Conservation (phyloP, 352 stramenopile genomes). For the Blastocystis sp. region DNA sequence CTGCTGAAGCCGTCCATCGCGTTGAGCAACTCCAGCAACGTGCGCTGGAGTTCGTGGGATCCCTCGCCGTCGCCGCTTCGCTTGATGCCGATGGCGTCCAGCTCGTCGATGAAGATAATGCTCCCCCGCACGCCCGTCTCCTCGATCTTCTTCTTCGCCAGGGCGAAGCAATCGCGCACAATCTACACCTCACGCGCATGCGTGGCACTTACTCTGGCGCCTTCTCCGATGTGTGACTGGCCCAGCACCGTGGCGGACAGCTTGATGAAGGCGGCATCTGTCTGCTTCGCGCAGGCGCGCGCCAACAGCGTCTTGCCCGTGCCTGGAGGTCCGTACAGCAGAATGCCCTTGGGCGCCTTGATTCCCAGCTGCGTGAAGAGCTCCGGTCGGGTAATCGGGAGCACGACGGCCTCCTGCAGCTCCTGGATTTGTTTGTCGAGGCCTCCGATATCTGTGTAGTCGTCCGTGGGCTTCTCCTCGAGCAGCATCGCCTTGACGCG, state of each 20-base stretch:
- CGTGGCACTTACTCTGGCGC: slow-evolving; percentile 78
- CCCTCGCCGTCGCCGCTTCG: slow-evolving; percentile 84
- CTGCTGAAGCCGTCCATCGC: slow-evolving; percentile 95
- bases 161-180: slow-evolving; percentile 94
- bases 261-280: slow-evolving; percentile 96
- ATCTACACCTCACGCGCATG: slow-evolving; percentile 76
- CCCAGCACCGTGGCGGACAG: slow-evolving; percentile 93
- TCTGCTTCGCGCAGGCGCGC: slow-evolving; percentile 95
- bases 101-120: slow-evolving; percentile 99
- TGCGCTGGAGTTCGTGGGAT: slow-evolving; percentile 93
- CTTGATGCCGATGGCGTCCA: slow-evolving; percentile 97
- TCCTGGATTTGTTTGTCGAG: slow-evolving; percentile 98
- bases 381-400: slow-evolving; percentile 96
- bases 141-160: slow-evolving; percentile 88
- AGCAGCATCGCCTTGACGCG: slow-evolving; percentile 96
- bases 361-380: slow-evolving; percentile 94
- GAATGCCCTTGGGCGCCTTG: slow-evolving; percentile 87
- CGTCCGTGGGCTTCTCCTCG: slow-evolving; percentile 78
- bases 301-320: slow-evolving; percentile 96
- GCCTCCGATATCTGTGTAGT: slow-evolving; percentile 87
- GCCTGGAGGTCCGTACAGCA: slow-evolving; percentile 91
- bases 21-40: slow-evolving; percentile 96
- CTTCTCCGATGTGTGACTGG: slow-evolving; percentile 97
- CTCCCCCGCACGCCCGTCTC: slow-evolving; percentile 83
- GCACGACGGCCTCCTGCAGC: slow-evolving; percentile 92